These are phyloP conservation scores for Crotalaria pallida DNA, from an alignment of 306 rosid species.

Conservation along the genomic window DNA sequence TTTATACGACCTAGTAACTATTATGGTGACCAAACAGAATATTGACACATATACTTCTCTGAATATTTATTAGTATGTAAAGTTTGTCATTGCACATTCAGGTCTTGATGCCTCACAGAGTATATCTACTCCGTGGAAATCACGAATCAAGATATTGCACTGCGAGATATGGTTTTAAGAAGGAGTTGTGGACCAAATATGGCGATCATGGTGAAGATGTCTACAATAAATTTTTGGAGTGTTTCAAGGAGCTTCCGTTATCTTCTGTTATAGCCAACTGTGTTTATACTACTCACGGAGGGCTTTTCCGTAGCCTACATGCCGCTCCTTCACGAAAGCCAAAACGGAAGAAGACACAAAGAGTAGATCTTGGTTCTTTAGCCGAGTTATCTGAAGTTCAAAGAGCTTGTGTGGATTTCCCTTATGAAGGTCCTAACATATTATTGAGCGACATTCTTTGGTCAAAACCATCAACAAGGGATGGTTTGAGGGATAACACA, in stretches of 20 bases:
- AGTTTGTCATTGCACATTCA: slow-evolving; percentile 26
- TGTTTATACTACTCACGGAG: slow-evolving; percentile 86
- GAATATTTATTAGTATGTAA: slow-evolving; percentile 3
- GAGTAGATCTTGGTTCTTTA: slow-evolving; percentile 67
- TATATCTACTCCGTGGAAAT: slow-evolving; percentile 82
- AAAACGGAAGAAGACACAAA: slow-evolving; percentile 47
- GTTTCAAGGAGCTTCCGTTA: slow-evolving; percentile 88
- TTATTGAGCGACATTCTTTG: slow-evolving; percentile 74
- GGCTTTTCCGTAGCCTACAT: slow-evolving; percentile 63
- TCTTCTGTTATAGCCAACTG: slow-evolving; percentile 68
- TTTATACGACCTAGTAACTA: slow-evolving; percentile 7
- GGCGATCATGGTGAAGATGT: slow-evolving; percentile 65
- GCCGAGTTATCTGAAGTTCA: slow-evolving; percentile 58
- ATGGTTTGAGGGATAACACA: slow-evolving; percentile 62
- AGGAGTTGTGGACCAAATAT: slow-evolving; percentile 62
- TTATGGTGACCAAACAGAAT: background rate
- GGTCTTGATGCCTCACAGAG: slow-evolving; percentile 90
- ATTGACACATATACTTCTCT: background rate
- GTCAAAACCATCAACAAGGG: slow-evolving; percentile 74
- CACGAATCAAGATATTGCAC: slow-evolving; percentile 74
- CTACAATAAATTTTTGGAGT: slow-evolving; percentile 60
- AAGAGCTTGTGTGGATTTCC: slow-evolving; percentile 56
- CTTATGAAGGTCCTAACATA: slow-evolving; percentile 55
- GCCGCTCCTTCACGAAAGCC: slow-evolving; percentile 33
- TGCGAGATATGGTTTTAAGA: slow-evolving; percentile 62